These are phyloP conservation scores for Emmonsiellopsis sp. DNA, from an alignment of 2,329 filamentous ascomycete species.

Conservation along the genomic window DNA sequence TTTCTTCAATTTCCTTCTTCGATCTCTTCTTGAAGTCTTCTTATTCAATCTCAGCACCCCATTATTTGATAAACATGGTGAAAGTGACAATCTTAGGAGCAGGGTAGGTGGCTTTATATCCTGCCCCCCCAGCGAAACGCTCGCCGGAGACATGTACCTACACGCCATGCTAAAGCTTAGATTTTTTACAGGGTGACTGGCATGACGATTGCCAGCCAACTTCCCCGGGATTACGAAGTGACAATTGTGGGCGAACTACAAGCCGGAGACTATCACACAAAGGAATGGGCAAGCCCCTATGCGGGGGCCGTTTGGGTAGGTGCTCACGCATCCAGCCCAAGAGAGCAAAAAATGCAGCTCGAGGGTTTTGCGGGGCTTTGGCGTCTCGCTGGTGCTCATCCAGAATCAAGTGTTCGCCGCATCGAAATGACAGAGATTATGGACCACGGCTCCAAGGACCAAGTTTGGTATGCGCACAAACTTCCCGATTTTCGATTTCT, in stretches of 20 bases:
- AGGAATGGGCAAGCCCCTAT: conserved; percentile 25
- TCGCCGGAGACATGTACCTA: no score
- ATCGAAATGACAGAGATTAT: not conserved
- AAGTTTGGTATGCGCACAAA: conserved; percentile 6
- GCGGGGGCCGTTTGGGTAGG: conserved; percentile 9
- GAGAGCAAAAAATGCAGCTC: not conserved
- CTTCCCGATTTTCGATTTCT: conserved; percentile 5
- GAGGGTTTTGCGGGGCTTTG: not conserved
- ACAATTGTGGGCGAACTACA: conserved; percentile 26
- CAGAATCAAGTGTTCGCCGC: conserved; percentile 5
- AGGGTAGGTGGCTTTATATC: conserved; percentile 1
- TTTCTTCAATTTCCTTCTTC: no score
- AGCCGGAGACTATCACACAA: conserved; percentile 17
- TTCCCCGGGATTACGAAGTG: conserved; percentile 18
- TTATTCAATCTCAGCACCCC: no score
- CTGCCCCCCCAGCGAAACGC: not conserved
- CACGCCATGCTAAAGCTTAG: not conserved
- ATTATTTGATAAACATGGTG: not conserved
- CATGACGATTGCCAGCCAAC: conserved; percentile 19
- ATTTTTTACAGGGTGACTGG: conserved; percentile 7
- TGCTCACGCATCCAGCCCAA: not conserved
- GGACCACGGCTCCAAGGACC: not conserved
- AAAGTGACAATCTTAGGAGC: conserved; percentile 7
- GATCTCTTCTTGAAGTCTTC: no score
- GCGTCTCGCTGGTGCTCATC: not conserved